These are phyloP conservation scores for Acacia crassicarpa DNA, from an alignment of 306 rosid species.

Conservation along the genomic window DNA sequence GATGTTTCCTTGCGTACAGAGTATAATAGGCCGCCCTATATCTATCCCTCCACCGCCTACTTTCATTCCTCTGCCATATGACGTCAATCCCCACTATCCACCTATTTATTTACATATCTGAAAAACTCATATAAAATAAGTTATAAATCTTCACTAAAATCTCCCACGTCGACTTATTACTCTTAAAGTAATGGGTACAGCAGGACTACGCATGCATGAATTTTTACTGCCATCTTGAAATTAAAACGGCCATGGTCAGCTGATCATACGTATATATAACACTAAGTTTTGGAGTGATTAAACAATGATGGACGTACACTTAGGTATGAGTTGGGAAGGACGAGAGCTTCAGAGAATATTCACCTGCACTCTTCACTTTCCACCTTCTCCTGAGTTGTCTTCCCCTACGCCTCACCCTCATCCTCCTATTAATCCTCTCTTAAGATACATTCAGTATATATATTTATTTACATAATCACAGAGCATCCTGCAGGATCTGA, in stretches of 20 bases:
- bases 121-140: not conserved
- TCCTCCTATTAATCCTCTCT: not conserved
- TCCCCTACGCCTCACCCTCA: not conserved
- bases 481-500: not conserved
- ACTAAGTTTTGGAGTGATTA: not conserved
- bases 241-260: not conserved
- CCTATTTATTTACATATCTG: not conserved
- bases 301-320: not conserved
- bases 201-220: not conserved
- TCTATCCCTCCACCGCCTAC: not conserved
- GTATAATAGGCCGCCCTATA: not conserved
- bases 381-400: slow-evolving; percentile 4
- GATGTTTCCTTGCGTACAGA: not conserved
- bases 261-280: not conserved
- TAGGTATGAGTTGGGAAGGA: not conserved
- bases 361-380: not conserved
- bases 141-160: not conserved
- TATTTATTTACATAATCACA: not conserved
- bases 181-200: not conserved
- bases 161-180: not conserved
- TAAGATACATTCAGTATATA: not conserved
- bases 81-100: not conserved
- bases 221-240: not conserved
- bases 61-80: not conserved
- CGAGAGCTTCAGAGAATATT: not conserved